These are phyloP conservation scores for Tephrocybe sp. DNA, from an alignment of 768 basidiomycete species.

Conservation along the genomic window DNA sequence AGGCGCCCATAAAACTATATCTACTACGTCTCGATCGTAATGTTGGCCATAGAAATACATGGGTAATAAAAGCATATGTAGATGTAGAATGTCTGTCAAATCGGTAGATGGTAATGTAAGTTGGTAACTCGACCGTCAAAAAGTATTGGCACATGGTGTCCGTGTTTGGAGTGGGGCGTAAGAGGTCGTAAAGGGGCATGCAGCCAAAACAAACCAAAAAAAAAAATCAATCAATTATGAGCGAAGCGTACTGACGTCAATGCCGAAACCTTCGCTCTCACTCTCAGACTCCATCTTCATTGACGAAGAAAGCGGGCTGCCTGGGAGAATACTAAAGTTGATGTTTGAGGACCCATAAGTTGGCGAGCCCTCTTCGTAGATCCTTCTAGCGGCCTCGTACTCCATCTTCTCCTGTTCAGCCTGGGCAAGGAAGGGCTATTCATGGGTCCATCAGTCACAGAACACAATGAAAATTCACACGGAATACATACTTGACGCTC, in stretches of 20 bases:
- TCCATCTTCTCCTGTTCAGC: constrained; percentile 95
- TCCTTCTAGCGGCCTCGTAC: constrained; percentile 79
- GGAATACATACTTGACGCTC: constrained; percentile 74
- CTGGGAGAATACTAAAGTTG: constrained; percentile 79
- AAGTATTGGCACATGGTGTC: background rate
- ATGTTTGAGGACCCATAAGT: constrained; percentile 68
- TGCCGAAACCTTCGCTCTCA: constrained; percentile 61
- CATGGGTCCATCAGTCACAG: constrained; percentile 11
- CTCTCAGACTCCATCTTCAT: constrained; percentile 66
- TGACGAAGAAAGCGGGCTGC: constrained; percentile 60
- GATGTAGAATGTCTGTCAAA: constrained; percentile 13
- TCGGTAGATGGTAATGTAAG: background rate
- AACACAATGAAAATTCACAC: background rate
- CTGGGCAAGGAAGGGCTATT: constrained; percentile 86
- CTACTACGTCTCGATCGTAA: constrained; percentile 2
- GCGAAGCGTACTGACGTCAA: constrained; percentile 46
- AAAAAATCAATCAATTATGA: constrained; percentile 23
- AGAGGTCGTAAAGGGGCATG: constrained; percentile 22
- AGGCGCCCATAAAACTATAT: background rate
- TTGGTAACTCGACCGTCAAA: constrained; percentile 12
- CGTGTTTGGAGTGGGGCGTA: constrained; percentile 32
- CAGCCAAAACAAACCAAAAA: background rate
- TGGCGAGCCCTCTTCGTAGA: constrained; percentile 83
- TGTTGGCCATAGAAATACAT: constrained; percentile 32
- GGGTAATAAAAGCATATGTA: constrained; percentile 23